Evolutionary conservation across 129 eudicot species (phyloP), one percentile per base, ranked within the genome.

Genomic region (Artemisia tridentata): DNA sequence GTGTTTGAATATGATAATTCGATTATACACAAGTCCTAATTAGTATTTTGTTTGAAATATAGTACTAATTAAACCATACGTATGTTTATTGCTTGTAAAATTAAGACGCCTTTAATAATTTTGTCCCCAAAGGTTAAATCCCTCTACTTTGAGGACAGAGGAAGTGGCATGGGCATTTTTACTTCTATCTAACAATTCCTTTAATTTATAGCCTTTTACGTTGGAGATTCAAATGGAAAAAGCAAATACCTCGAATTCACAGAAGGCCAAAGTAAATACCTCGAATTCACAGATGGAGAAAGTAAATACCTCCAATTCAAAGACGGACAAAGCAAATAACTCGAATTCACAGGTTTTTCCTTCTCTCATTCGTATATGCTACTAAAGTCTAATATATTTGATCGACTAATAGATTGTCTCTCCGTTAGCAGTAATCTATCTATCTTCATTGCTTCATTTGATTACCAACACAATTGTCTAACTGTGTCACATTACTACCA

Each of bases 271-370:
- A 29, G 18, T 45, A 7, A 59, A 5, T 3, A 12, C 65, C 7
- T 59, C 65, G 3, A 11, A 59, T 21, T 13, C 65, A 20, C 65
- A 59, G 45, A 29, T 0, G 6, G 34, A 29, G 6, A 29, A 29
- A 29, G 17, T 43, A 7, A 59, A 4, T 10, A 21, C 64, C 5
- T 59, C 64, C 8, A 11, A 59, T 21, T 23, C 64, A 20, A 31
- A 59, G 64, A 29, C 34, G 65, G 65, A 34, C 14, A 15, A 59
- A 9, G 18, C 65, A 7, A 59, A 25, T 11, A 23, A 45, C 7
- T 59, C 65, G 3, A 11, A 59, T 21, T 13, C 65, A 20, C 65
- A 59, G 65, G 65, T 59, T 25, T 59, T 59, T 59, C 43, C 31
- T n/a, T 11, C 65, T 59, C 12, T 19, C 5, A 23, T 25, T 59